These are phyloP conservation scores for Exophiala mesophila DNA, from an alignment of 2,329 filamentous ascomycete species.

Conservation along the genomic window DNA sequence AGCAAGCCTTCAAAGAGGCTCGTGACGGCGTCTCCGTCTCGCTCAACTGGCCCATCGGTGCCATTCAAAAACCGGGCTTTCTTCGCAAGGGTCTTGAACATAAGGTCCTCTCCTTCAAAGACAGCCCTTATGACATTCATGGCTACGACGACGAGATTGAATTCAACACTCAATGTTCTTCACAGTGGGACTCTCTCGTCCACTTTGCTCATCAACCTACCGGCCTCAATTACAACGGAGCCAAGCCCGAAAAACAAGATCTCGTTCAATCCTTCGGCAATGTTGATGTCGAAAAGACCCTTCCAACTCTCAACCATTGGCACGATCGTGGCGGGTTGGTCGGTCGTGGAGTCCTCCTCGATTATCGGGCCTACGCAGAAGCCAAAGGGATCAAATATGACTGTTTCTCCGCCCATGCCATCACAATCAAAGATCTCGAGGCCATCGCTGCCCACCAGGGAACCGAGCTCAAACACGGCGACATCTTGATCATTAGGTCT, in stretches of 20 bases:
- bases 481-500: slow-evolving; percentile 62
- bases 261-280: slow-evolving; percentile 19
- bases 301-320: slow-evolving; percentile 31
- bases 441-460: slow-evolving; percentile 53
- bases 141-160: slow-evolving; percentile 42
- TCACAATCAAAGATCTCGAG: slow-evolving; percentile 55
- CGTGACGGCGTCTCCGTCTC: slow-evolving; percentile 52
- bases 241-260: slow-evolving; percentile 29
- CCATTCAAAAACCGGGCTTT: slow-evolving; percentile 16
- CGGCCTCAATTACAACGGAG: slow-evolving; percentile 21
- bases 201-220: slow-evolving; percentile 21
- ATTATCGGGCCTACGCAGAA: slow-evolving; percentile 42
- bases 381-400: slow-evolving; percentile 34
- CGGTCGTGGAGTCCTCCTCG: slow-evolving; percentile 44
- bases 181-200: slow-evolving; percentile 47
- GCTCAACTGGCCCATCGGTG: slow-evolving; percentile 46
- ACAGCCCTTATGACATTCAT: slow-evolving; percentile 8
- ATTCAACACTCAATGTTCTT: slow-evolving; percentile 46
- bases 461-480: slow-evolving; percentile 54
- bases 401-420: slow-evolving; percentile 38
- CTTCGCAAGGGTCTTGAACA: slow-evolving; percentile 16
- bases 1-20: slow-evolving; percentile 52
- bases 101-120: slow-evolving; percentile 20
- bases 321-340: slow-evolving; percentile 38
- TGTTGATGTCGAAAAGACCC: slow-evolving; percentile 15